phyloP scores from a whole-genome alignment of 345 rosid genomes.

The Gossypium longicalyx region DNA sequence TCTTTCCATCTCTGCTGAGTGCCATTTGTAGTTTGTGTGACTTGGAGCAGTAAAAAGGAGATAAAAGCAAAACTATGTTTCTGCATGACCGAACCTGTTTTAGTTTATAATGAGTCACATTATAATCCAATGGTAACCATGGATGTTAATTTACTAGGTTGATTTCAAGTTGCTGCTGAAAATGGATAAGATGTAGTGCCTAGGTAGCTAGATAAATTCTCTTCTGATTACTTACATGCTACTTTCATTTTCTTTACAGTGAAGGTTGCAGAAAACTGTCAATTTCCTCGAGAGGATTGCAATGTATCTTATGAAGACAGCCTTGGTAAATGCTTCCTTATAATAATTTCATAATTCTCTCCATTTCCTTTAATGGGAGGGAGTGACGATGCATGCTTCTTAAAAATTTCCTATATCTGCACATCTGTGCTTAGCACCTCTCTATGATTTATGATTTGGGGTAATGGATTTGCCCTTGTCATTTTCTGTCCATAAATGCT shows the following conservation, averaged over 20 bases:
- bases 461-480: background rate
- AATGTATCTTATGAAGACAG: background rate
- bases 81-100: background rate
- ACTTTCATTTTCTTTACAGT: conserved; percentile 8
- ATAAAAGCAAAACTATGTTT: background rate
- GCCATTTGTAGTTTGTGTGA: background rate
- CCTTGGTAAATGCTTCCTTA: background rate
- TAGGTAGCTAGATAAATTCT: background rate
- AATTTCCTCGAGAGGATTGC: background rate
- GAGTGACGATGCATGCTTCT: background rate
- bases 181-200: background rate
- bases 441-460: too few relatives aligned
- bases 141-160: background rate
- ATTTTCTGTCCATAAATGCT: background rate
- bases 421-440: too few relatives aligned
- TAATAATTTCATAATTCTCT: background rate
- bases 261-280: conserved; percentile 5
- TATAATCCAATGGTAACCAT: background rate
- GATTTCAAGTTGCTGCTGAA: background rate
- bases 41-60: background rate
- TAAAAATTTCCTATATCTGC: background rate
- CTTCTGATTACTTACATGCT: background rate
- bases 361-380: background rate
- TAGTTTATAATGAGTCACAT: background rate
- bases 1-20: background rate